Base-by-base conservation (phyloP, 2,329 filamentous ascomycete species). In the Pseudocercospora eumusae region DNA sequence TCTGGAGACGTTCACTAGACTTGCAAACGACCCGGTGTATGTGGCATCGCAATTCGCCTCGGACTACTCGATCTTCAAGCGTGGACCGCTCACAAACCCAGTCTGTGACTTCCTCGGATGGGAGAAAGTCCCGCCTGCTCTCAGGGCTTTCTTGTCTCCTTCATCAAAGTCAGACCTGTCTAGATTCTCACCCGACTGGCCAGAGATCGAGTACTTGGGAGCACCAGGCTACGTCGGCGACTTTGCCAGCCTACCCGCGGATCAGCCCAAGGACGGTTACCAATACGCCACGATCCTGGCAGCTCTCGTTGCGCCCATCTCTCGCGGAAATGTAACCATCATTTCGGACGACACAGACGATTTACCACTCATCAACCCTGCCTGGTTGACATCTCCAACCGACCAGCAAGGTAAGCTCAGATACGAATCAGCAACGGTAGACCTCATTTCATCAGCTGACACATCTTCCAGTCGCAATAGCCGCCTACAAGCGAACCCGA, bases 311-410 rank as follows among this genome's bases (percentile, higher is more conserved):
- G 67, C 74, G 0, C 74, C 77, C 0, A 60, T 75, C 1, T 76
- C 73, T 1, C 71, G 74, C 1, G 77, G 76, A 2, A 73, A 64
- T 23, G 68, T 79, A n/a, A 73, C 71, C 0, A 71, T 78, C 23
- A n/a, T 60, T 0, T 72, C 67, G 8, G 56, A 69, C 13, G 66
- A 74, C 44, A 72, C 69, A 1, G 20, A 56, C 0, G 69, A 69
- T 20, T 59, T 64, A 0, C 77, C 78, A 0, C 40, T 71, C 11
- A 69, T 79, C 45, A 67, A 77, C 45, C 74, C 75, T 0, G 70
- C 70, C 31, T 78, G 75, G 75, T 68, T 79, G 2, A 74, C 72
- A 3, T 52, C 53, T 6, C 23, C 44, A 3, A 53, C 59, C 1
- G 59, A 61, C 18, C 59, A 61, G 15, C 42, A 61, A 50, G 33